Evolutionary conservation across 345 rosid species (phyloP).

Genomic region (Corchorus capsularis): DNA sequence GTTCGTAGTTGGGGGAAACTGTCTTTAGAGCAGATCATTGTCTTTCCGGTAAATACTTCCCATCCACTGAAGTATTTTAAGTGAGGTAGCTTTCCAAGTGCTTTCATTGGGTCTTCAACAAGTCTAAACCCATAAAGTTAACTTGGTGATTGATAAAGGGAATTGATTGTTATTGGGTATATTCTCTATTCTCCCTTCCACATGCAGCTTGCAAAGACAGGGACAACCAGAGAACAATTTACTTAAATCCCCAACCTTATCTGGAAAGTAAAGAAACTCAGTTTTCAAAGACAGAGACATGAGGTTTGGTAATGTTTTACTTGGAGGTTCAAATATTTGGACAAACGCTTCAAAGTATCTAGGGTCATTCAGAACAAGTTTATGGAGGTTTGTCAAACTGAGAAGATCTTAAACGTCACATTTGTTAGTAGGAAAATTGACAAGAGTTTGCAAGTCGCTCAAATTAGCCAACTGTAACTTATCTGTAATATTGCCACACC

Average conservation of each 20-base stretch:
- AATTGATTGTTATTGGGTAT: constrained; percentile 30
- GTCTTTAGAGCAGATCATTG: constrained; percentile 30
- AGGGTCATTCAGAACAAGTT: constrained; percentile 23
- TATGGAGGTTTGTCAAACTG: constrained; percentile 12
- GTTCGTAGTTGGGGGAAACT: constrained; percentile 37
- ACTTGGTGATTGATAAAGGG: constrained; percentile 37
- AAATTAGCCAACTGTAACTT: constrained; percentile 16
- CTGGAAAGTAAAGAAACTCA: constrained; percentile 19
- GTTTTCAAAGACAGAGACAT: constrained; percentile 15
- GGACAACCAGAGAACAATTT: constrained; percentile 18
- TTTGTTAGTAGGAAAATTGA: constrained; percentile 22
- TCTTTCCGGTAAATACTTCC: constrained; percentile 32
- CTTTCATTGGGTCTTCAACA: constrained; percentile 45
- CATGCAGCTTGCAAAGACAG: constrained; percentile 25
- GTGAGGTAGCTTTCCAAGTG: constrained; percentile 42
- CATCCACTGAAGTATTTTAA: constrained; percentile 33
- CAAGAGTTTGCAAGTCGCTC: constrained; percentile 24
- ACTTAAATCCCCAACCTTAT: constrained; percentile 25
- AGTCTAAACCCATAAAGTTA: constrained; percentile 36
- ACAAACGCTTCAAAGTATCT: constrained; percentile 19
- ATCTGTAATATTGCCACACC: constrained; percentile 13
- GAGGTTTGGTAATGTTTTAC: constrained; percentile 13
- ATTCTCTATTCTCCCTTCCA: constrained; percentile 20
- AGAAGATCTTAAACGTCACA: constrained; percentile 21
- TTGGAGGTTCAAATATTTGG: constrained; percentile 22